A percentile compares a stretch with the other conserved stretches of the same genome.
These are phyloP conservation scores for Arctium minus DNA, from an alignment of 129 eudicot species.

Conservation along the genomic window DNA sequence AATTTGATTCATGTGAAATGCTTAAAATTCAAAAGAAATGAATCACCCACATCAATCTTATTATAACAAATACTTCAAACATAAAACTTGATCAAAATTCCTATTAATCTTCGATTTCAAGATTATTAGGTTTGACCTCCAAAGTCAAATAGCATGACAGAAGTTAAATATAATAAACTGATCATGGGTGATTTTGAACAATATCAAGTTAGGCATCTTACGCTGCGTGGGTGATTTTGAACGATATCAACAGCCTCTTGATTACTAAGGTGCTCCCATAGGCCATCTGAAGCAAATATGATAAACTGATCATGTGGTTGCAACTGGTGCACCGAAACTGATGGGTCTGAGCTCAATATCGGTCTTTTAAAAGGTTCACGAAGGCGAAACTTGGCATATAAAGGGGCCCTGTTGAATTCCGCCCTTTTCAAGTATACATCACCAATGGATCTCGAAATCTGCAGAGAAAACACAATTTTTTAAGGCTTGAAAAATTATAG, in stretches of 20 bases:
- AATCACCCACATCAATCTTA: neutral
- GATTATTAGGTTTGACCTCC: neutral
- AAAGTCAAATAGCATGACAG: neutral
- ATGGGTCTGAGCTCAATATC: constrained; percentile 83
- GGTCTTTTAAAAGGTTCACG: constrained; percentile 88
- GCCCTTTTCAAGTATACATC: constrained; percentile 83
- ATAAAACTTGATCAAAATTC: neutral
- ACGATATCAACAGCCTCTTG: constrained; percentile 95
- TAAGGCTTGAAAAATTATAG: neutral
- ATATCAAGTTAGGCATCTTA: constrained; percentile 36
- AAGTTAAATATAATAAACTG: neutral
- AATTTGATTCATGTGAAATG: neutral
- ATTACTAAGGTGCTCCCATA: constrained; percentile 95
- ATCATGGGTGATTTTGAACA: too few relatives aligned
- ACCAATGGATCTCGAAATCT: constrained; percentile 93
- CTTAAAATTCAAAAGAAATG: neutral
- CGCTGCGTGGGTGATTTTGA: constrained; percentile 64
- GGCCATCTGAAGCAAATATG: constrained; percentile 98
- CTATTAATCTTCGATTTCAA: neutral
- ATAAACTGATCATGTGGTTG: constrained; percentile 86
- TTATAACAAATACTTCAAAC: neutral
- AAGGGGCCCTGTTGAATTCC: constrained; percentile 88
- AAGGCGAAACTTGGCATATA: constrained; percentile 73
- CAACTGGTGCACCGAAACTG: constrained; percentile 64
- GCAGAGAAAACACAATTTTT: constrained; percentile 11